These are phyloP conservation scores for Akebia trifoliata DNA, from an alignment of 164 flowering plant species.

Conservation along the genomic window DNA sequence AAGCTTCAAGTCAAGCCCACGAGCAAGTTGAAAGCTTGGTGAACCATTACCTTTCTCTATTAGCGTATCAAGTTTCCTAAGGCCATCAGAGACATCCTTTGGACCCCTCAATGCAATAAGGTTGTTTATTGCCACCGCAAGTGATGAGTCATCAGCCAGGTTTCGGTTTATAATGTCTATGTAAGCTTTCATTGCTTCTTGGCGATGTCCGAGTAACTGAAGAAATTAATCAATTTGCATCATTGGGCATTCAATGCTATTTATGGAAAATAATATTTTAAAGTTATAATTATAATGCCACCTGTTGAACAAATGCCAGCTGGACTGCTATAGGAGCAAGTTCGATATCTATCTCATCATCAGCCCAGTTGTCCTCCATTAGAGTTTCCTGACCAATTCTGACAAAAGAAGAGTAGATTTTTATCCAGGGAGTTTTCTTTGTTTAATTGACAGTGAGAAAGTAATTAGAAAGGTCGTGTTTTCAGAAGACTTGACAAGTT, in stretches of 20 bases:
- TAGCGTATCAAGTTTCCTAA: slow-evolving; percentile 74
- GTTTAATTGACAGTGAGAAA: too few species aligned
- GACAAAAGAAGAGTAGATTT: slow-evolving; percentile 13
- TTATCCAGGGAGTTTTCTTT: not conserved
- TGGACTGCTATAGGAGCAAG: slow-evolving; percentile 90
- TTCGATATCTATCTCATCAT: slow-evolving; percentile 87
- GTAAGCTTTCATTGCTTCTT: slow-evolving; percentile 69
- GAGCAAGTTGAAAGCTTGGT: slow-evolving; percentile 54
- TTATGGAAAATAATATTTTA: not conserved
- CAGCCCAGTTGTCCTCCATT: slow-evolving; percentile 79
- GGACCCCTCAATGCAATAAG: slow-evolving; percentile 68
- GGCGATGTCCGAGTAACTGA: slow-evolving; percentile 67
- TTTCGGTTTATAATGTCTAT: slow-evolving; percentile 53
- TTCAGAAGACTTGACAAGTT: too few species aligned
- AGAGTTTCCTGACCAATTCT: slow-evolving; percentile 92
- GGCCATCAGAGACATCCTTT: slow-evolving; percentile 74
- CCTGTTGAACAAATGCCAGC: slow-evolving; percentile 94
- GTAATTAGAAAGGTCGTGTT: too few species aligned
- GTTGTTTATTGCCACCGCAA: slow-evolving; percentile 87
- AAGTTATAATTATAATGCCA: slow-evolving; percentile 11
- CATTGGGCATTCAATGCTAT: slow-evolving; percentile 3
- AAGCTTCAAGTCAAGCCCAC: slow-evolving; percentile 70
- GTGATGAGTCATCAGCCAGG: slow-evolving; percentile 72
- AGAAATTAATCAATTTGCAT: slow-evolving; percentile 11
- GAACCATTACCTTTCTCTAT: slow-evolving; percentile 55